Evolutionary conservation across 2,329 filamentous ascomycete genomes (phyloP).

Genomic region (Podosphaera aphanis): DNA sequence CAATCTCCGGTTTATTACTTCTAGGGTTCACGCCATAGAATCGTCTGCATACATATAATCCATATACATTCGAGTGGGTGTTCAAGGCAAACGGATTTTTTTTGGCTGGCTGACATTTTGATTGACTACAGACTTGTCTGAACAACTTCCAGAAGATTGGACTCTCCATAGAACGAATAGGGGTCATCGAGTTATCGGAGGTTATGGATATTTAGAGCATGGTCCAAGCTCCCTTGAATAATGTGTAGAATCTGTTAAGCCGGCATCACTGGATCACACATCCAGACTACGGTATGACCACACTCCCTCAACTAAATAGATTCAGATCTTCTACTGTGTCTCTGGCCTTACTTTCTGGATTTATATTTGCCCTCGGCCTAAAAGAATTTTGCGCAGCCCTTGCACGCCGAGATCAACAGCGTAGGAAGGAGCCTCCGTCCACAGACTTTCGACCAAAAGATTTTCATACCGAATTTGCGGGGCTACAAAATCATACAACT

Average conservation of each 20-base stretch:
- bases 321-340: slow-evolving; percentile 43
- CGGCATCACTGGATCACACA: neutral
- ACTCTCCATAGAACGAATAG: slow-evolving; percentile 45
- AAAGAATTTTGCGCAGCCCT: slow-evolving; percentile 62
- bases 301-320: slow-evolving; percentile 35
- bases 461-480: slow-evolving; percentile 20
- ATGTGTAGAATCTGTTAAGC: neutral
- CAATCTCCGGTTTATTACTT: slow-evolving; percentile 27
- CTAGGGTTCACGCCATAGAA: neutral
- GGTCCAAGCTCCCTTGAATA: neutral
- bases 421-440: slow-evolving; percentile 12
- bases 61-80: neutral
- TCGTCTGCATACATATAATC: neutral
- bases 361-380: slow-evolving; percentile 51
- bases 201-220: slow-evolving; percentile 1
- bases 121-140: slow-evolving; percentile 61
- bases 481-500: slow-evolving; percentile 32
- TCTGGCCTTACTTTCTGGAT: slow-evolving; percentile 53
- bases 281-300: slow-evolving; percentile 25
- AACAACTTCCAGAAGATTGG: slow-evolving; percentile 57
- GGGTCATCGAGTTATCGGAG: slow-evolving; percentile 5
- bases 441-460: slow-evolving; percentile 11
- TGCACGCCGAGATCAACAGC: slow-evolving; percentile 35
- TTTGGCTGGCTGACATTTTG: slow-evolving; percentile 32
- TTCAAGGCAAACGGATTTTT: neutral